Percentiles rank a stretch among this genome's conserved stretches.
Evolutionary conservation across 768 basidiomycete genomes (phyloP).

Genomic region (Auricularia heimuer): DNA sequence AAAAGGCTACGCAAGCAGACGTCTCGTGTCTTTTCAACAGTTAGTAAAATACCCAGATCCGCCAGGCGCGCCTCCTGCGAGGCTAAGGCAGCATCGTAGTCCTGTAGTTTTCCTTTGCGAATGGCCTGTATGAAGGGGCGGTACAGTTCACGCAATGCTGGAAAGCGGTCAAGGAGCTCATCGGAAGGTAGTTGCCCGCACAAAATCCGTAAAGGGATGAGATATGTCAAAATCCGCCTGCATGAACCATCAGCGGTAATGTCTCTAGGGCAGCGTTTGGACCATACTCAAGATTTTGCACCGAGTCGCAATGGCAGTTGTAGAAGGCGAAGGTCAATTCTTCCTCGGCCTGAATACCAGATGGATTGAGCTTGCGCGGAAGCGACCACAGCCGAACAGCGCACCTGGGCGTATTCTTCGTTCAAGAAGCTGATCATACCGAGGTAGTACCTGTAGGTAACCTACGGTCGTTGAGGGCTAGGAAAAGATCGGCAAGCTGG

Average conservation of each 20-base stretch:
- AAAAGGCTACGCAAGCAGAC: constrained; percentile 78
- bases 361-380: constrained; percentile 3
- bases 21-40: constrained; percentile 81
- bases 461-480: constrained; percentile 35
- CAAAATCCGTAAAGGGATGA: constrained; percentile 82
- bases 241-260: constrained; percentile 6
- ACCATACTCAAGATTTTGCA: constrained; percentile 74
- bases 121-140: constrained; percentile 75
- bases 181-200: constrained; percentile 77
- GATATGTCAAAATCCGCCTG: constrained; percentile 84
- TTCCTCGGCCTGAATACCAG: constrained; percentile 56
- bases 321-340: constrained; percentile 83
- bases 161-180: constrained; percentile 62
- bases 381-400: constrained; percentile 4
- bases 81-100: constrained; percentile 74
- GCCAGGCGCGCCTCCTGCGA: constrained; percentile 55
- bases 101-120: constrained; percentile 59
- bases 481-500: neutral
- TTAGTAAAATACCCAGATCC: constrained; percentile 79
- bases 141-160: constrained; percentile 63
- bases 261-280: neutral
- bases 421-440: constrained; percentile 92
- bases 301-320: constrained; percentile 61
- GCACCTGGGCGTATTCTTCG: constrained; percentile 79
- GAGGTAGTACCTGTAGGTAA: constrained; percentile 89